These are phyloP conservation scores for Cruciata laevipes DNA, from an alignment of 257 asterid genomes.

Conservation along the genomic window DNA sequence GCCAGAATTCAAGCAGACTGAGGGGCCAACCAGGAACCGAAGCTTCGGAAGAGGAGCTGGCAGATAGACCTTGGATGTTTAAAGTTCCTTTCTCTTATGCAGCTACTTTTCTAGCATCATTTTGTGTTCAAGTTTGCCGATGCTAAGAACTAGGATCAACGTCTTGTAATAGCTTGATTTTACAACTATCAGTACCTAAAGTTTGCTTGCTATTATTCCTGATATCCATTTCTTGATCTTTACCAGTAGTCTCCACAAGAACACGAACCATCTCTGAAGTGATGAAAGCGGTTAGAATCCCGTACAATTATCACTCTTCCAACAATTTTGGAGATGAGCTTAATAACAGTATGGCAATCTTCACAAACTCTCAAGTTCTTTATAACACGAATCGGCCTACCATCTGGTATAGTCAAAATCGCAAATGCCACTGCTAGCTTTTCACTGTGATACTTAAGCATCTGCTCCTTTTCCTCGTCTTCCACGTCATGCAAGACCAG, in stretches of 20 bases:
- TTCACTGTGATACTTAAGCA: slow-evolving; percentile 91
- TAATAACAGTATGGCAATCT: slow-evolving; percentile 84
- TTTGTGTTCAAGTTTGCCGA: background rate
- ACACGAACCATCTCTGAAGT: slow-evolving; percentile 70
- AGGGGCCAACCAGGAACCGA: slow-evolving; percentile 13
- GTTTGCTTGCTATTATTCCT: background rate
- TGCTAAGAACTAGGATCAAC: background rate
- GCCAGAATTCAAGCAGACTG: background rate
- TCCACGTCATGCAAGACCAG: slow-evolving; percentile 91
- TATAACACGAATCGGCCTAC: slow-evolving; percentile 77
- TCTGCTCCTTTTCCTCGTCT: slow-evolving; percentile 84
- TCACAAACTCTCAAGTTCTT: slow-evolving; percentile 88
- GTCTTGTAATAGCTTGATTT: background rate
- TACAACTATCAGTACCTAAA: background rate
- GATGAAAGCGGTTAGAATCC: slow-evolving; percentile 92
- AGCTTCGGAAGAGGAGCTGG: background rate
- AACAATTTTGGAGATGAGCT: slow-evolving; percentile 65
- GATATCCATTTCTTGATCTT: background rate
- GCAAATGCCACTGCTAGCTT: slow-evolving; percentile 87
- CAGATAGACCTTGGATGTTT: background rate
- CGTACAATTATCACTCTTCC: slow-evolving; percentile 74
- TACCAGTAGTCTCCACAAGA: slow-evolving; percentile 96
- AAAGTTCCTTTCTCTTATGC: background rate
- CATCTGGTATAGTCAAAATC: slow-evolving; percentile 58
- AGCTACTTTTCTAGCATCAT: background rate